A percentile compares a stretch with the other conserved stretches of the same genome.
phyloP scores from a whole-genome alignment of 192 early-diverging fungal genomes.

The Dimargaris cristalligena region DNA sequence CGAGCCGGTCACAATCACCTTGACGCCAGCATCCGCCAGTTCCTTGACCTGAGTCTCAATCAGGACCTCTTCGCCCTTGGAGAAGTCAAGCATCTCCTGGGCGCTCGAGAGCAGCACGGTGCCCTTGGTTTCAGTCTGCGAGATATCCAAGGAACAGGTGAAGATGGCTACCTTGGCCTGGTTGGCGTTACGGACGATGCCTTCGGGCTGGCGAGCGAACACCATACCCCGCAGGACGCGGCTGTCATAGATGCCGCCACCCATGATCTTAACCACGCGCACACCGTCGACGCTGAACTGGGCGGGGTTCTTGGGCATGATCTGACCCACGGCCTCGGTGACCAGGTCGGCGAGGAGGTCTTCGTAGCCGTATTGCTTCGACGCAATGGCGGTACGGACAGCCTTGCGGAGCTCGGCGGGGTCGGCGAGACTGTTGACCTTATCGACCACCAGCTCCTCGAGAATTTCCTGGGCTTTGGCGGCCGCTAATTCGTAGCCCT shows the following conservation, averaged over 20 bases:
- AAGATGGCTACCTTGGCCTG: constrained; percentile 91
- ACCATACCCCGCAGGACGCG: constrained; percentile 92
- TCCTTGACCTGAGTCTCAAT: constrained; percentile 75
- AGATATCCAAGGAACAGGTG: constrained; percentile 80
- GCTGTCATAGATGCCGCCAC: constrained; percentile 76
- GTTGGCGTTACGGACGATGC: constrained; percentile 41
- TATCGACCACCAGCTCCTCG: constrained; percentile 52
- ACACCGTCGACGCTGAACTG: constrained; percentile 93
- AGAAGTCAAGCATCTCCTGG: constrained; percentile 89
- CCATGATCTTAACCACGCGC: constrained; percentile 94
- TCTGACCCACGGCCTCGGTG: constrained; percentile 59
- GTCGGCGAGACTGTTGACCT: constrained; percentile 31
- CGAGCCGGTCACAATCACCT: constrained; percentile 79
- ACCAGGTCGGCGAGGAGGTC: constrained; percentile 67
- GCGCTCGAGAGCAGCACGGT: constrained; percentile 96
- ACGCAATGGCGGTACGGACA: constrained; percentile 58
- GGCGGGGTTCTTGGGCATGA: constrained; percentile 77
- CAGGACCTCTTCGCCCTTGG: constrained; percentile 85
- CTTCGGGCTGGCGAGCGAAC: constrained; percentile 82
- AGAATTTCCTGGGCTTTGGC: constrained; percentile 69
- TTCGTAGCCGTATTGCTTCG: constrained; percentile 96
- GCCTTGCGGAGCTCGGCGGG: constrained; percentile 53
- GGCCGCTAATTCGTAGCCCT: constrained; percentile 80
- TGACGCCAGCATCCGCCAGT: constrained; percentile 77
- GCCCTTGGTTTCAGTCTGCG: constrained; percentile 96